Conservation (phyloP, 176 grass and related monocot genomes). For the Paspalum vaginatum region DNA sequence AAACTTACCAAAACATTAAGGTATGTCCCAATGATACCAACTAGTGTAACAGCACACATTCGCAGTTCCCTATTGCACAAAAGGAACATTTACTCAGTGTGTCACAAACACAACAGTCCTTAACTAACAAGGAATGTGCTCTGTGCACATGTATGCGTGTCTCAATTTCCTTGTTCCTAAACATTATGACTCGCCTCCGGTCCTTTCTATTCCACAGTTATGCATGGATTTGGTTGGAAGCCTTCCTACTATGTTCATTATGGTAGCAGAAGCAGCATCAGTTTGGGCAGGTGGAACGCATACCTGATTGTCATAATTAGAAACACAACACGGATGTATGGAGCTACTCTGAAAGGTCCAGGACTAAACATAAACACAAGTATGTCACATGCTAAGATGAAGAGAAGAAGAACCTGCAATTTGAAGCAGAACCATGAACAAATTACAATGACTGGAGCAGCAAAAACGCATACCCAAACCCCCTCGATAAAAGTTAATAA, state of each 20-base stretch:
- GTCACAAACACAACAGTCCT: slow-evolving; percentile 13
- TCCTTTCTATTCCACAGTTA: slow-evolving; percentile 14
- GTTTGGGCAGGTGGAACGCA: slow-evolving; percentile 38
- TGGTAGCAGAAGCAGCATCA: slow-evolving; percentile 27
- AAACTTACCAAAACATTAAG: slow-evolving; percentile 94
- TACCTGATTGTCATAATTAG: slow-evolving; percentile 85
- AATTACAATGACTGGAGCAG: slow-evolving; percentile 13
- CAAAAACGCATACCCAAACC: slow-evolving; percentile 17
- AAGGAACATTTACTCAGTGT: slow-evolving; percentile 37
- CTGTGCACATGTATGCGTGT: neutral
- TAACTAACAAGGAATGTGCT: slow-evolving; percentile 20
- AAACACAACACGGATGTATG: slow-evolving; percentile 85
- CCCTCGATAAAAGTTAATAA: slow-evolving; percentile 11
- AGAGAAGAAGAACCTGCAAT: slow-evolving; percentile 83
- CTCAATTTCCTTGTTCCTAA: slow-evolving; percentile 21
- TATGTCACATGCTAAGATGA: slow-evolving; percentile 85
- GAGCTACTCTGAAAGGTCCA: slow-evolving; percentile 84
- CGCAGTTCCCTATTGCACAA: slow-evolving; percentile 70
- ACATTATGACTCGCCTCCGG: neutral
- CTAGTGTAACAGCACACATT: slow-evolving; percentile 78
- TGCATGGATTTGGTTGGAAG: slow-evolving; percentile 25
- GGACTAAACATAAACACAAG: slow-evolving; percentile 64
- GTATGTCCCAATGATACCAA: slow-evolving; percentile 79
- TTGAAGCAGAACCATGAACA: slow-evolving; percentile 38
- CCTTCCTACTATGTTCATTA: slow-evolving; percentile 6